These are phyloP conservation scores for Leucocoprinus birnbaumii DNA, from an alignment of 768 basidiomycete species.

Conservation along the genomic window DNA sequence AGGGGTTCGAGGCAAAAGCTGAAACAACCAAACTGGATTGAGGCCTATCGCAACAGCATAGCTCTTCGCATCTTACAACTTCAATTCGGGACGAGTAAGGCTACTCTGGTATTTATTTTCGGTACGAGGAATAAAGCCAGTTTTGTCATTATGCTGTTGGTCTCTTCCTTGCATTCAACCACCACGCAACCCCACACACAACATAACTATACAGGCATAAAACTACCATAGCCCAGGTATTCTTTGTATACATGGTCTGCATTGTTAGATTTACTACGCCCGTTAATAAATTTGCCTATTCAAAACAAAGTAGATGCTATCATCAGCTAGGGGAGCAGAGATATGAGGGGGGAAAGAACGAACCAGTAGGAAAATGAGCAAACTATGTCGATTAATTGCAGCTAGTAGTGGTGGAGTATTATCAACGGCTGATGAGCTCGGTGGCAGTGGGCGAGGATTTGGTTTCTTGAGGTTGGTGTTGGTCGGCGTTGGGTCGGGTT, in stretches of 20 bases:
- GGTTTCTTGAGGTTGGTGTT: conserved; percentile 11
- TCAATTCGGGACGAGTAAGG: too few relatives aligned
- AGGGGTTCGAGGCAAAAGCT: too few relatives aligned
- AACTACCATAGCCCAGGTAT: conserved; percentile 56
- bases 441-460: neutral
- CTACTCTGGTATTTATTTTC: too few relatives aligned
- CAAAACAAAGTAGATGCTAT: neutral
- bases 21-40: too few relatives aligned
- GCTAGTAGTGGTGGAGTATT: conserved; percentile 59
- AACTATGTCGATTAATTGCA: conserved; percentile 79
- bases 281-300: conserved; percentile 83
- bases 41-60: too few relatives aligned
- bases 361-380: conserved; percentile 80
- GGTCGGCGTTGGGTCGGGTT: conserved; percentile 23
- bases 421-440: neutral
- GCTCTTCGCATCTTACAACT: too few relatives aligned
- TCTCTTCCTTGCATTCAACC: neutral
- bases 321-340: too few relatives aligned
- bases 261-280: conserved; percentile 81
- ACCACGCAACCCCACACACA: conserved; percentile 67
- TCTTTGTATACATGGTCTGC: conserved; percentile 74
- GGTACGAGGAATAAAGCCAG: too few relatives aligned
- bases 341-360: conserved; percentile 24
- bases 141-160: too few relatives aligned
- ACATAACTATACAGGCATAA: conserved; percentile 57